Evolutionary conservation across 164 flowering plant species (phyloP), one percentile per base, ranked within the genome.

Genomic region (Chimonanthus praecox): DNA sequence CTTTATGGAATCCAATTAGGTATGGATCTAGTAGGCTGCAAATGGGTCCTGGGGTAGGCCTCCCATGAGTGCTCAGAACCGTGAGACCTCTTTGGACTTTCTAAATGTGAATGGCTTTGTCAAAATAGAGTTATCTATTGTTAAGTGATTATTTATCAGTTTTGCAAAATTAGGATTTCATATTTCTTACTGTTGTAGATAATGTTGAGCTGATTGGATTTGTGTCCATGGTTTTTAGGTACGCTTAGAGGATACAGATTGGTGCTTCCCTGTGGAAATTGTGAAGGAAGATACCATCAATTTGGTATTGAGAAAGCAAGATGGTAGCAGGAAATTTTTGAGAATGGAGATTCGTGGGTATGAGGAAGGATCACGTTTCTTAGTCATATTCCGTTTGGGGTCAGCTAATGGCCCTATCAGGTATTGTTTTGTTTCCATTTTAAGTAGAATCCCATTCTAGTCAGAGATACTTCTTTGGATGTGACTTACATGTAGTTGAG

Each of bases 351-450:
- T 95, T 72, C 97, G 99, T 49, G 99, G 98, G 61, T 93, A 87
- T 76, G 99, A 95, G 82, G 99, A 95, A 83, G 99, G 97, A 68
- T 95, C 99, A 45, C 94, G 98, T 16, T 95, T 92, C 74, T 74
- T 92, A 64, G 84, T 93, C 79, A 96, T 95, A 10, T 95, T 95
- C 68, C 99, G 98, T 65, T 83, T 86, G 64, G 99, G 97, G 66
- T 85, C 98, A 50, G 69, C 77, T 18, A 75, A 84, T 80, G 96
- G 91, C 77, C 98, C 92, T 58, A 83, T 95, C 74, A 93, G 96
- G 99, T 93, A 89, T 65, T 4, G 11, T 33, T 33, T 33, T 48
- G 1, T 70, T 6, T 6, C 50, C 49, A 6, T 8, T 47, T 68
- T 46, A 11, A 63, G 46, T 63, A 63, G 44, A 18, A 33, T 63